Evolutionary conservation across 768 basidiomycete species (phyloP).

Genomic region (Epithele typhae): DNA sequence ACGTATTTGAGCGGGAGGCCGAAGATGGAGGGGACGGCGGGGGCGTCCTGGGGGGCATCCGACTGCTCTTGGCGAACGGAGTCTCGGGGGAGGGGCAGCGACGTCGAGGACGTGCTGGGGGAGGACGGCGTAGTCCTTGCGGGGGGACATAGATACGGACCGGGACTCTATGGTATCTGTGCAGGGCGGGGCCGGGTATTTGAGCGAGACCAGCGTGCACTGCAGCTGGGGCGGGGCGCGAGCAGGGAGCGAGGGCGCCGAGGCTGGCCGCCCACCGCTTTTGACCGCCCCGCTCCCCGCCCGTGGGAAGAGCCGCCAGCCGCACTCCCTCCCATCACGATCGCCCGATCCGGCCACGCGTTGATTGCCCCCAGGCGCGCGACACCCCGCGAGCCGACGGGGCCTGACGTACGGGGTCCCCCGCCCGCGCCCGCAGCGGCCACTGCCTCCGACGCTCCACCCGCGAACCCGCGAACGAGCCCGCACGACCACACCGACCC

Average conservation of each 20-base stretch:
- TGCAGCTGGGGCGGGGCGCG: conserved; percentile 19
- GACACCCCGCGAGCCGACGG: no score
- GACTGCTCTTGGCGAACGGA: conserved; percentile 33
- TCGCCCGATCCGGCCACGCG: conserved; percentile 4
- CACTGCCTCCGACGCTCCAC: no score
- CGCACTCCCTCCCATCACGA: no score
- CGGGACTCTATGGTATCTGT: conserved; percentile 6
- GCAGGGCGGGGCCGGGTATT: conserved; percentile 18
- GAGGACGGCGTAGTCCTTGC: conserved; percentile 16
- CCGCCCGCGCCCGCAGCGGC: no score
- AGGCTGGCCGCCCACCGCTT: conserved; percentile 10
- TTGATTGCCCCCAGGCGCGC: conserved; percentile 5
- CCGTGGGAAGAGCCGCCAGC: neutral
- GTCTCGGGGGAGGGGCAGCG: conserved; percentile 15
- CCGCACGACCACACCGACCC: no score
- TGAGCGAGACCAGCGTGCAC: conserved; percentile 20
- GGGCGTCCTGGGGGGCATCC: conserved; percentile 33
- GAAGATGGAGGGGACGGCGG: conserved; percentile 50
- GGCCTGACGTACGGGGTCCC: no score
- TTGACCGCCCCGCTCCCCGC: conserved; percentile 1
- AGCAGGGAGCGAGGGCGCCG: conserved; percentile 2
- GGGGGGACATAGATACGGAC: conserved; percentile 21
- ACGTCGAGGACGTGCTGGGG: conserved; percentile 18
- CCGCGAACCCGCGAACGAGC: no score
- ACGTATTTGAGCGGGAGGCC: conserved; percentile 78